Evolutionary conservation across 2,329 filamentous ascomycete genomes (phyloP), one percentile per base, ranked within the genome.

Genomic region (Colletotrichum magnum): DNA sequence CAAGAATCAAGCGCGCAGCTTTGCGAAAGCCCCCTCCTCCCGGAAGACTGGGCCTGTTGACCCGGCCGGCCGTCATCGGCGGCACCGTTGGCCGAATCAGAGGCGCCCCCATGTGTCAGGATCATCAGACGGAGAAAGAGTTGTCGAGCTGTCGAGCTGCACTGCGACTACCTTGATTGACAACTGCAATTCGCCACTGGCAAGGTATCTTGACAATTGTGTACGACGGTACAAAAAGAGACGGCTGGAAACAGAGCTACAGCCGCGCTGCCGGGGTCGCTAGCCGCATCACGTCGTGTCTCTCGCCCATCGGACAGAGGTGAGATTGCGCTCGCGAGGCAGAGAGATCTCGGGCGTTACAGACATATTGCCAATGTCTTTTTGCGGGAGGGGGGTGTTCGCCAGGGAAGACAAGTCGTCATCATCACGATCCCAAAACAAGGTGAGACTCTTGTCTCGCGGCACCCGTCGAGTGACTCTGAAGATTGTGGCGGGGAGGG

Each of bases 1-100:
- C 64, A 68, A 57, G 51, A 50, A 67, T 28, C 58, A 50, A 50
- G 32, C 32, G 32, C 32, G 32, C 32, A 36, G 9, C 32, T 36
- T 36, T 36, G 32, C 32, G 7, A 36, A 36, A 6, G 32, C 7
- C 32, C 32, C 9, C 28, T 24, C 21, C 21, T 24, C 28, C 26
- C 24, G 50, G 50, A 52, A 15, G 24, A 28, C 13, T 52, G 18
- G 50, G 21, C 50, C 50, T 6, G 26, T 52, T 26, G 50, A 28
- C 6, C 50, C 50, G 50, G 45, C 18, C 21, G 47, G 47, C 47
- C 47, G 18, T 45, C 41, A n/a, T 43, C 41, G 41, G 41, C 41
- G 10, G 41, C 16, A 43, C 41, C 32, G 32, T 18, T 51, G 47
- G 43, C n/a, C 43, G 43, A 45, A 45, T 45, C 43, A 45, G 15